A percentile compares a stretch with the other conserved stretches of the same genome.
Conservation (phyloP, 2,329 filamentous ascomycete genomes). For the Fusarium marasasianum region DNA sequence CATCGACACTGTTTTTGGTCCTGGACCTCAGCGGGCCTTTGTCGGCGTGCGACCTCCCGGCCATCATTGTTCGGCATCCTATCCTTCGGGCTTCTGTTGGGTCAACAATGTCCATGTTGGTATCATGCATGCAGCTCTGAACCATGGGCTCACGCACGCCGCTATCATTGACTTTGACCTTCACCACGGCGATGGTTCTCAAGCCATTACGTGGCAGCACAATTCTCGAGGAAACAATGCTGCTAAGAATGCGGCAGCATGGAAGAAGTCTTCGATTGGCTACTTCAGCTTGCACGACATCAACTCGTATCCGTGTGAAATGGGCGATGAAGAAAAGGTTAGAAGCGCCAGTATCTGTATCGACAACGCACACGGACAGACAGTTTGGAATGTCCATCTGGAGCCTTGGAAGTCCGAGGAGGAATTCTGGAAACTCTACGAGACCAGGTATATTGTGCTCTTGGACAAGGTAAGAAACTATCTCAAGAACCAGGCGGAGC, state of each 20-base stretch:
- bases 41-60: slow-evolving; percentile 93
- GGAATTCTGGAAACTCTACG: slow-evolving; percentile 92
- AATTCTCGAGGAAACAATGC: slow-evolving; percentile 74
- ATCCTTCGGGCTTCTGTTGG: slow-evolving; percentile 98
- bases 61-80: slow-evolving; percentile 90
- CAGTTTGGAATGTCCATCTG: slow-evolving; percentile 94
- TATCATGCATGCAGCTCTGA: slow-evolving; percentile 87
- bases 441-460: slow-evolving; percentile 77
- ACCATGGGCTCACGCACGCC: slow-evolving; percentile 89
- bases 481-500: slow-evolving; percentile 76
- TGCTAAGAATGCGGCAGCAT: slow-evolving; percentile 75
- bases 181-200: slow-evolving; percentile 95
- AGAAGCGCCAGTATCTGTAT: slow-evolving; percentile 94
- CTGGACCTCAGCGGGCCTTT: slow-evolving; percentile 79
- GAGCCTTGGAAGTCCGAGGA: slow-evolving; percentile 83
- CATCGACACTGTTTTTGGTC: slow-evolving; percentile 81
- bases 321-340: slow-evolving; percentile 91
- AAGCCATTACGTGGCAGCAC: slow-evolving; percentile 90
- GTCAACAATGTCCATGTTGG: slow-evolving; percentile 98
- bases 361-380: slow-evolving; percentile 93
- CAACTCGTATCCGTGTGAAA: slow-evolving; percentile 97
- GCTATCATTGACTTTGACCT: slow-evolving; percentile 94
- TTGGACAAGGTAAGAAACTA: slow-evolving; percentile 84
- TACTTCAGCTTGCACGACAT: slow-evolving; percentile 99
- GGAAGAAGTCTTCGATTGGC: slow-evolving; percentile 88